phyloP scores from a whole-genome alignment of 441 rosid genomes.

The Biscutella laevigata region DNA sequence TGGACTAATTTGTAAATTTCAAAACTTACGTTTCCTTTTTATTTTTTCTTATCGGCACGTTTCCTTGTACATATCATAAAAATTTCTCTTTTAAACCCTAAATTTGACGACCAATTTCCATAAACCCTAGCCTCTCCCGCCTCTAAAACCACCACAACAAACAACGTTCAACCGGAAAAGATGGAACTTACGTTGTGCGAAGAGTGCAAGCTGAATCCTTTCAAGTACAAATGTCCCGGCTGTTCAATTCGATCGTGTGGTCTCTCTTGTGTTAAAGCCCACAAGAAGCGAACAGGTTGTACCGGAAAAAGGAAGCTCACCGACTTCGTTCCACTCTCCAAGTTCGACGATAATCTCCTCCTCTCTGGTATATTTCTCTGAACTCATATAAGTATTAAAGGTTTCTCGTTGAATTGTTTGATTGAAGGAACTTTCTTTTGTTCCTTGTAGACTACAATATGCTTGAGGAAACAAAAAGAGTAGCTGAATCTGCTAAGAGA shows the following conservation, averaged over 20 bases:
- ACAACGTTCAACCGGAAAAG: neutral
- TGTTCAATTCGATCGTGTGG: constrained; percentile 69
- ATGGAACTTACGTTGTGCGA: constrained; percentile 28
- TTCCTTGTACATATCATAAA: too few species aligned
- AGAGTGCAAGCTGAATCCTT: constrained; percentile 46
- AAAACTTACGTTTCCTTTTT: neutral
- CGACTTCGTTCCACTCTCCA: constrained; percentile 53
- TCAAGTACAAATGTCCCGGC: constrained; percentile 80
- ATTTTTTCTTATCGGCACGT: too few species aligned
- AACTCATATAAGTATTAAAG: too few species aligned
- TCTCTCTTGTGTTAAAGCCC: constrained; percentile 66
- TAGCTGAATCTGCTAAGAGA: constrained; percentile 61
- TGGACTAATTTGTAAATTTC: neutral
- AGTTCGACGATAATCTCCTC: constrained; percentile 54
- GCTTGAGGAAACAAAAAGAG: constrained; percentile 76
- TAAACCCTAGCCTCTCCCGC: constrained; percentile 11
- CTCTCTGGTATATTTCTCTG: constrained; percentile 80
- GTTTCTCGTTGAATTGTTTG: neutral
- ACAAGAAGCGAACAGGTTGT: constrained; percentile 69
- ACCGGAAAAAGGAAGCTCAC: constrained; percentile 46
- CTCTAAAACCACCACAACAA: neutral
- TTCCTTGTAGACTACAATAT: constrained; percentile 47
- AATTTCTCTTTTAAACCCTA: constrained; percentile 3
- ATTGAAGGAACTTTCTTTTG: neutral
- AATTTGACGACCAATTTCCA: neutral